Base-by-base conservation (phyloP, 805 yeast genomes). In the Hanseniaspora thailandica region DNA sequence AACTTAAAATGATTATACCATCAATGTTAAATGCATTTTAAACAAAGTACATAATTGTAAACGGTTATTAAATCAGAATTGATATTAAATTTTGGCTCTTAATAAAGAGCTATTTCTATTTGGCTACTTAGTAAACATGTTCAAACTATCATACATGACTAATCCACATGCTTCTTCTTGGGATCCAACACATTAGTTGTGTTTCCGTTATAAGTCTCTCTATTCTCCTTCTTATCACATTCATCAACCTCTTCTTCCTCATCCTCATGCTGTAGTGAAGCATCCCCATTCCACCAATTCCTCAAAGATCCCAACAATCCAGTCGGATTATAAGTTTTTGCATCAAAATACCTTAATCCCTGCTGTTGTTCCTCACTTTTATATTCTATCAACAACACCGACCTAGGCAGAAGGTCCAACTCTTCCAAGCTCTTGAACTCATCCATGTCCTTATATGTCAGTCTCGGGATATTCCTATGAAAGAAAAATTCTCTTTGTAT, bases 341-440 rank as follows among this genome's bases (percentile, higher is more conserved):
- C 61, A 22, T 52, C 63, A 26, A 60, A 47, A 71, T 66, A 55
- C 26, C 12, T 61, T 51, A n/a, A 63, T 19, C 46, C 45, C 7
- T 54, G 54, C 2, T 35, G 34, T 12, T 47, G 36, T 38, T 59
- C 63, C 0, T 93, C 89, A 20, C 26, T 19, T n/a, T 33, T 49
- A 12, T 44, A 44, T 61, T 84, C 84, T 57, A 88, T 69, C 23
- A 86, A 80, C 46, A 88, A 65, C 0, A 84, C 86, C 10, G 94
- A 81, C 55, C 94, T 72, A 2, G 90, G 89, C 15, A 77, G 73
- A 49, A 88, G 68, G 22, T 78, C 80, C 52, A 88, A 69, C 3
- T 71, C 74, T 25, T 63, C 63, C 36, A 88, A 68, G 2, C 79
- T 67, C 55, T 67, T 67, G 54, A 73, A 72, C 59, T 87, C 90